Evolutionary conservation across 2,329 filamentous ascomycete species (phyloP), one percentile per base, ranked within the genome.

Genomic region (Trematosphaeria pertusa): DNA sequence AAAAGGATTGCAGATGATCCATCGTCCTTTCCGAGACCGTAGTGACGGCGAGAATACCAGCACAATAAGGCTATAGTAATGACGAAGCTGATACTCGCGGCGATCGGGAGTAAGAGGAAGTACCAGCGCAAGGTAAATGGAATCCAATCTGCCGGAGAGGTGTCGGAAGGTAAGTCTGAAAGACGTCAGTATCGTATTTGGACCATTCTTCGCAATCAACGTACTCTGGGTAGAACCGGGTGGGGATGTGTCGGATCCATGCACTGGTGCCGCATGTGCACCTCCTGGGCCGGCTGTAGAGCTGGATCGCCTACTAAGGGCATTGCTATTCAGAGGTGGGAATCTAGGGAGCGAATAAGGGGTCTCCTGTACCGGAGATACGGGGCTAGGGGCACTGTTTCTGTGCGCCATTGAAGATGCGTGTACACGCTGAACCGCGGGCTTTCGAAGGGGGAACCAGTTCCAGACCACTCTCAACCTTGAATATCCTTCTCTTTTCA

Each of bases 1-100:
- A 59, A 59, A 3, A 61, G 40, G 1, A 74, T 63, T 2, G 46
- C 37, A 7, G 57, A 57, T 3, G 59, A 59, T 46, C 75, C 77
- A 17, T 71, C 65, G 14, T 61, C 47, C 4, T 24, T 31, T n/a
- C 53, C 49, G 5, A 62, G 35, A 8, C 57, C 59, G 28, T 47
- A 32, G 15, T 60, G 34, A 2, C 20, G 15, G 18, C 46, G 14
- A 12, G 59, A 61, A 36, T 48, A 52, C 21, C 39, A 43, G 5
- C 37, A 34, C 6, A 57, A 37, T 54, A 75, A 73, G 1, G 39
- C 28, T 3, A 58, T 26, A n/a, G 33, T 15, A 5, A 46, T 44
- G 11, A 19, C 37, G 14, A 57, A 35, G 19, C 35, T 9, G 6
- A 57, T 22, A 18, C 38, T 49, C 9, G 47, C 6, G 11, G 37